Evolutionary conservation across 371 early-diverging fungal species (phyloP), one percentile per base, ranked within the genome.

Genomic region (Haplosporangium sp.): DNA sequence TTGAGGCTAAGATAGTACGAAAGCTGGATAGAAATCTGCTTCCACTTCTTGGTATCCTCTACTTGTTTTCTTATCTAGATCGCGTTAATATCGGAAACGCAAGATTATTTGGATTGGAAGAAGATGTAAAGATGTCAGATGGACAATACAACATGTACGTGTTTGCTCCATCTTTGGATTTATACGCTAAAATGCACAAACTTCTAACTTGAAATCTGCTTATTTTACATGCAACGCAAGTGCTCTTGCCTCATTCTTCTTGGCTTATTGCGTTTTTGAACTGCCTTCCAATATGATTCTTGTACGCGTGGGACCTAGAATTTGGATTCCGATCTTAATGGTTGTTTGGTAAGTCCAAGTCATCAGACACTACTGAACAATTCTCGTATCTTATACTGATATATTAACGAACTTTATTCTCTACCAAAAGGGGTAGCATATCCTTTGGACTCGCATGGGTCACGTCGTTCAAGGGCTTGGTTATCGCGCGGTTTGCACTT

Each of bases 251-350:
- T 45, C 67, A 4, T 69, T 77, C 58, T 77, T 73, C 42, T 13
- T 71, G 57, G 60, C 67, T 0, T 83, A 77, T 52, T 78, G 65
- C 9, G 44, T 89, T 44, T 92, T 86, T 79, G 93, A 93, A 72
- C 82, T 93, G 47, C 93, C 92, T 2, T 88, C 90, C 17, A 92
- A 92, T 77, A 68, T 88, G 57, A 34, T 88, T 19, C 79, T 93
- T 20, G 92, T 94, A 61, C 81, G 71, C 4, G 68, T 92, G 52
- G 88, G 91, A 8, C 90, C 94, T 8, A 86, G 86, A 20, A 66
- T 74, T 40, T 93, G 94, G 96, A 90, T 96, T 56, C 90, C 94
- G 4, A 82, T 90, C 17, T 86, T 92, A n/a, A 89, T 90, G 76
- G 42, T 93, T 34, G 71, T 78, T 42, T 93, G 93, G 93, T 76